These are phyloP conservation scores for Trypanosoma melophagium DNA, from an alignment of 208 protist genomes.

Conservation along the genomic window DNA sequence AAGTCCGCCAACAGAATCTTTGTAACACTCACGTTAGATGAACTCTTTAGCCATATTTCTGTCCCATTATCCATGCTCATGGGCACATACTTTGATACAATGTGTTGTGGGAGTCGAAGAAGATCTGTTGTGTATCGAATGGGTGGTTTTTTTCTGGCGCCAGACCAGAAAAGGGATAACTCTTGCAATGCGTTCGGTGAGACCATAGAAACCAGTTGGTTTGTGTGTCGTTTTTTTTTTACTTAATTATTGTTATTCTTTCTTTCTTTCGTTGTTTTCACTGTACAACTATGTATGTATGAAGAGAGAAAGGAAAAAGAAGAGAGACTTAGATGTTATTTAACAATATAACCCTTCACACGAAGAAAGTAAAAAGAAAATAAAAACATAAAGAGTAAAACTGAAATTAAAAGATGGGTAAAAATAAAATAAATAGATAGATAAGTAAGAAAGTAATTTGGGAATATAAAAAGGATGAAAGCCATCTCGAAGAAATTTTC, in stretches of 20 bases:
- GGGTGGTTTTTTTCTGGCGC: slow-evolving; percentile 38
- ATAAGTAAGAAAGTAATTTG: slow-evolving; percentile 18
- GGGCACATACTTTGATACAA: slow-evolving; percentile 40
- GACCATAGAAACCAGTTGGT: background rate
- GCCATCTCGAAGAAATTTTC: no score
- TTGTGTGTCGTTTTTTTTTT: background rate
- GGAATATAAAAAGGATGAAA: slow-evolving; percentile 1
- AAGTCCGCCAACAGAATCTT: slow-evolving; percentile 44
- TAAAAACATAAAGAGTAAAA: slow-evolving; percentile 20
- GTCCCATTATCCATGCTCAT: slow-evolving; percentile 61
- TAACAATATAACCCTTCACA: slow-evolving; percentile 2
- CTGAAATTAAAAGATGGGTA: background rate
- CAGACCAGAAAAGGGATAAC: slow-evolving; percentile 35
- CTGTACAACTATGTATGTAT: background rate
- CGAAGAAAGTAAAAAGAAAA: slow-evolving; percentile 12
- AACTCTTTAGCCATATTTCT: slow-evolving; percentile 38
- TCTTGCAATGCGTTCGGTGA: slow-evolving; percentile 20
- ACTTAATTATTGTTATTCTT: background rate
- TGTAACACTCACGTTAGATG: slow-evolving; percentile 37
- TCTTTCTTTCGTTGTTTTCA: slow-evolving; percentile 8
- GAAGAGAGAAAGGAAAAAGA: no score
- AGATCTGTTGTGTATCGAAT: slow-evolving; percentile 50
- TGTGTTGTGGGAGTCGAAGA: slow-evolving; percentile 30
- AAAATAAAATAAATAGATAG: slow-evolving; percentile 15
- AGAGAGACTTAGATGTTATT: background rate